A percentile compares a stretch with the other conserved stretches of the same genome.
These are phyloP conservation scores for Macrolepiota fuliginosa DNA, from an alignment of 768 basidiomycete species.

Conservation along the genomic window DNA sequence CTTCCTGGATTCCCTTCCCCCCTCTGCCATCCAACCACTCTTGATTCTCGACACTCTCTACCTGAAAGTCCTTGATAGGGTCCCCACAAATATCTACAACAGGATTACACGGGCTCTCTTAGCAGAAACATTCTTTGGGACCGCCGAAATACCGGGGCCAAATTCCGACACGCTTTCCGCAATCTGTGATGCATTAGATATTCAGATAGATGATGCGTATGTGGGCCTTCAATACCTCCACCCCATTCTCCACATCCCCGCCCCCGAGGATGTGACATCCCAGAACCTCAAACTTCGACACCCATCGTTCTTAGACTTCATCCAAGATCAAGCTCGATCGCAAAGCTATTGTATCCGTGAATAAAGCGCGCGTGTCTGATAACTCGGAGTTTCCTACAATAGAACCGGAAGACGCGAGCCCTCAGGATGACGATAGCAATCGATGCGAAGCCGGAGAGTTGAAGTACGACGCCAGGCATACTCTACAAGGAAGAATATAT, in stretches of 20 bases:
- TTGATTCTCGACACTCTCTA: background rate
- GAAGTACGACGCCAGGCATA: too few relatives aligned
- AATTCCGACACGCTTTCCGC: background rate
- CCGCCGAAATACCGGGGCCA: background rate
- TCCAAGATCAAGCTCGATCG: background rate
- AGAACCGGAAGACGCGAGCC: too few relatives aligned
- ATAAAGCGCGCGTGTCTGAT: background rate
- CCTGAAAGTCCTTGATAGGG: background rate
- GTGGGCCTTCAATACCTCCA: background rate
- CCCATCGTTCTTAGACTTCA: background rate
- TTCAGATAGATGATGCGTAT: background rate
- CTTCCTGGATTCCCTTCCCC: background rate
- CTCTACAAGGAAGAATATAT: too few relatives aligned
- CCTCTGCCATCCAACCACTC: background rate
- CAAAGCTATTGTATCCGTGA: background rate
- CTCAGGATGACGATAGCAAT: too few relatives aligned
- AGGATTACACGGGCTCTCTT: background rate
- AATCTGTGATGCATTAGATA: background rate
- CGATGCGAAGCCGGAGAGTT: too few relatives aligned
- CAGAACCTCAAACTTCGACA: background rate
- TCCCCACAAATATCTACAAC: background rate
- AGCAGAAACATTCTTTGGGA: background rate
- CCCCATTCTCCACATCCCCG: background rate
- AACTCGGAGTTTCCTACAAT: too few relatives aligned
- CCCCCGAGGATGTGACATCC: background rate